Evolutionary conservation across 2,329 filamentous ascomycete genomes (phyloP).

Genomic region (Phymatotrichopsis omnivora): DNA sequence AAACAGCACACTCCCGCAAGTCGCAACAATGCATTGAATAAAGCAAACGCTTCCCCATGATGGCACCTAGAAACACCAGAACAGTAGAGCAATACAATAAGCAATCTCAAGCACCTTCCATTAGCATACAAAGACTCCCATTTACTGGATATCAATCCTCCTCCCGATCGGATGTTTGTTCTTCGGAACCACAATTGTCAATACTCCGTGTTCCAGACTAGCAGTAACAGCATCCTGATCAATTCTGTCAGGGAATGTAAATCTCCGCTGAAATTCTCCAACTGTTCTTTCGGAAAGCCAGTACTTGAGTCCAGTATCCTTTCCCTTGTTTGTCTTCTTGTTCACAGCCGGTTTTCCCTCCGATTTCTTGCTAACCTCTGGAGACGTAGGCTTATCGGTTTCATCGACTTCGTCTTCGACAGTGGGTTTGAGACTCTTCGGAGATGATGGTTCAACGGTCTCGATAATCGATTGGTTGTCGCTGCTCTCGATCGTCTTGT

Average conservation of each 20-base stretch:
- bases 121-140: conserved; percentile 9
- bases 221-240: conserved; percentile 54
- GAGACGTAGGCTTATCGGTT: conserved; percentile 2
- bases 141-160: conserved; percentile 25
- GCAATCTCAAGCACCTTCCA: background rate
- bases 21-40: too few relatives aligned
- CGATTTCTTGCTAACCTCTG: background rate
- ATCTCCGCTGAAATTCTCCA: conserved; percentile 58
- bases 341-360: conserved; percentile 2
- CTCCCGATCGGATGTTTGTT: conserved; percentile 37
- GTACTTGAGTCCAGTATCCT: conserved; percentile 38
- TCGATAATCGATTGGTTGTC: conserved; percentile 4
- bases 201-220: conserved; percentile 53
- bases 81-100: too few relatives aligned
- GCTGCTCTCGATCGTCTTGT: conserved; percentile 27
- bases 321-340: conserved; percentile 8
- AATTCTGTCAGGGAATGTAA: conserved; percentile 56
- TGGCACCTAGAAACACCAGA: too few relatives aligned
- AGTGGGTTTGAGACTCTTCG: conserved; percentile 13
- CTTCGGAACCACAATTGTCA: conserved; percentile 57
- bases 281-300: conserved; percentile 59
- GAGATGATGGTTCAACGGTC: conserved; percentile 10
- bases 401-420: conserved; percentile 24
- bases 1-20: too few relatives aligned
- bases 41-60: too few relatives aligned